Evolutionary conservation across 495 filamentous ascomycete species (phyloP), one percentile per base, ranked within the genome.

Genomic region (Immersiella caudata): DNA sequence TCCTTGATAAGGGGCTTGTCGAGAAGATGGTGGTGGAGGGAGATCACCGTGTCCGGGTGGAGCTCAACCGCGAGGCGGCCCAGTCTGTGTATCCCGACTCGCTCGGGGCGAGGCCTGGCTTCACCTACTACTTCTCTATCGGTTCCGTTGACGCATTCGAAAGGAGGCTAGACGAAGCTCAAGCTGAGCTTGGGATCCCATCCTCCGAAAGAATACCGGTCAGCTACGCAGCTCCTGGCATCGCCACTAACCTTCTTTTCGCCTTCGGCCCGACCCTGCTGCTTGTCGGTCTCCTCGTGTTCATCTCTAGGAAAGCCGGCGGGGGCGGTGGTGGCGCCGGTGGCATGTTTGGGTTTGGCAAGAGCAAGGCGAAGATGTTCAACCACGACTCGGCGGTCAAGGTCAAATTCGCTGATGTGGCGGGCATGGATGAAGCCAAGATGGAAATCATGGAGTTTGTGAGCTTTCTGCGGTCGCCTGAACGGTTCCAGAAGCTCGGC

Each of bases 401-500:
- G 80, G 92, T 93, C 77, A 97, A 96, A 78, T 99, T 99, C 78
- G 85, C 93, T 62, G 95, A 99, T 78, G 95, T 99, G 51, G 95
- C 95, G 24, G 95, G 95, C 73, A 95, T 97, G 93, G 95, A 99
- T 77, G 95, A 99, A 80, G 95, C 95, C 33, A 99, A 99, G 85
- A 80, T 87, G 46, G 95, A 99, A 79, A 99, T 99, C 71, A 98
- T 98, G 94, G 95, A 99, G 78, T 99, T 99, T 64, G 95, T 99
- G 70, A 92, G 89, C 74, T 99, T 99, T 85, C 82, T 99, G 66
- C 92, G 96, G 79, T 89, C 91, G 71, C 93, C 95, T 0, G 91
- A 92, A 66, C 87, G 87, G 60, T 99, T 96, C 81, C 88, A 97
- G 80, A 92, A 88, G 79, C 86, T 99, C 16, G 95, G 95, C 70